Evolutionary conservation across 139 green algal genomes (phyloP), one percentile per base, ranked within the genome.

Genomic region (Haematococcus lacustris): DNA sequence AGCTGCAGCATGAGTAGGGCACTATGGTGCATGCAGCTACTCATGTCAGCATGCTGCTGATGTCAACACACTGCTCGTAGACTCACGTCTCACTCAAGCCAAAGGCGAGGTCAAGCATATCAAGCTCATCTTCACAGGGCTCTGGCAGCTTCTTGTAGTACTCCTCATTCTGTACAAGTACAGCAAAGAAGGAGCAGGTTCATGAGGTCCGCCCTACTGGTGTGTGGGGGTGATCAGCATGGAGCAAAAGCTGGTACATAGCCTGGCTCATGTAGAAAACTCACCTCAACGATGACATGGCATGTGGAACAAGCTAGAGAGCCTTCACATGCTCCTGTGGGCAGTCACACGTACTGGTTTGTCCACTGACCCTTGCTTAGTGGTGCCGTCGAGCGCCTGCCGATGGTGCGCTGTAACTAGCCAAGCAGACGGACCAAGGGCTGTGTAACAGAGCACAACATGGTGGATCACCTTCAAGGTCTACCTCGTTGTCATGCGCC

Each of bases 71-170:
- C n/a, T n/a, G n/a, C n/a, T 1, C n/a, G 25, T 33, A 3, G 21
- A 53, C 86, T 84, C 66, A 96, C 90, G 92, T 98, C 66, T 98
- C 93, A 26, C 91, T 97, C 1, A 99, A 85, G 0, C 92, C 96
- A 86, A 97, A 99, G 0, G 96, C 96, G 35, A 99, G 83, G 90
- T 98, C 96, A 35, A 99, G 85, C 96, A 99, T 99, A 79, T 99
- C 96, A 50, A 98, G 94, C 81, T 99, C 96, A 78, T 99, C 96
- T 33, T 99, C 96, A 23, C 83, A 84, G 3, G 96, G 82, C 74
- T 99, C 95, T 2, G 86, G 85, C 0, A 99, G 63, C 50, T 84
- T 88, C 59, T 96, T 88, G 80, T 91, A 99, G 32, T 86, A 86
- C 0, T 91, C 88, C 50, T 92, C 81, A 66, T 94, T 83, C 89